Evolutionary conservation across 192 early-diverging fungal genomes (phyloP).

Genomic region (Entomortierella parvispora): DNA sequence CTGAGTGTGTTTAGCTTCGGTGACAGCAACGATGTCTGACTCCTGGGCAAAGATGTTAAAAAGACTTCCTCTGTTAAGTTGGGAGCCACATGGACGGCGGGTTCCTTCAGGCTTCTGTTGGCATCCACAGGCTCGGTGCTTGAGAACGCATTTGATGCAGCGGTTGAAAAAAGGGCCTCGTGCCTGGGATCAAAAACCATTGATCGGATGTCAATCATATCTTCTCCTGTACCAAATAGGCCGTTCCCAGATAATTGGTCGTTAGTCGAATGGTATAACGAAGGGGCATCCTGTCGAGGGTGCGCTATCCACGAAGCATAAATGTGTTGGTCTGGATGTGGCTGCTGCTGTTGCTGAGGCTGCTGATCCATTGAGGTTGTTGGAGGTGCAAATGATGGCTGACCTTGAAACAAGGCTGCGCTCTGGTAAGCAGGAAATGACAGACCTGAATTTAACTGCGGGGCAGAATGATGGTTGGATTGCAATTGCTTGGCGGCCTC

Average conservation of each 20-base stretch:
- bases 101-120: background rate
- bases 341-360: conserved; percentile 12
- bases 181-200: conserved; percentile 35
- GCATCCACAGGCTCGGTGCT: background rate
- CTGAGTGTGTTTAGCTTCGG: background rate
- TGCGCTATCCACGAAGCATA: conserved; percentile 1
- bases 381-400: conserved; percentile 11
- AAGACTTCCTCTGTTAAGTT: conserved; percentile 14
- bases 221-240: conserved; percentile 4
- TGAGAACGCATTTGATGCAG: conserved; percentile 18
- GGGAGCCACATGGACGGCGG: background rate
- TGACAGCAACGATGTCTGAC: background rate
- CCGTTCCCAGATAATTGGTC: background rate
- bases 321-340: background rate
- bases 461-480: too few species aligned
- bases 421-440: conserved; percentile 4
- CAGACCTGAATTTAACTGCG: background rate
- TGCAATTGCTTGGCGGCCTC: too few species aligned
- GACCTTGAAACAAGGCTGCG: conserved; percentile 16
- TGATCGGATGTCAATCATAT: conserved; percentile 25
- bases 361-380: background rate
- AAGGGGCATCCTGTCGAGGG: background rate
- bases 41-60: conserved; percentile 23
- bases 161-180: conserved; percentile 33
- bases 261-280: background rate